Evolutionary conservation across 108 stramenopile species (phyloP).

Genomic region (Phaeodactylum tricornutum): DNA sequence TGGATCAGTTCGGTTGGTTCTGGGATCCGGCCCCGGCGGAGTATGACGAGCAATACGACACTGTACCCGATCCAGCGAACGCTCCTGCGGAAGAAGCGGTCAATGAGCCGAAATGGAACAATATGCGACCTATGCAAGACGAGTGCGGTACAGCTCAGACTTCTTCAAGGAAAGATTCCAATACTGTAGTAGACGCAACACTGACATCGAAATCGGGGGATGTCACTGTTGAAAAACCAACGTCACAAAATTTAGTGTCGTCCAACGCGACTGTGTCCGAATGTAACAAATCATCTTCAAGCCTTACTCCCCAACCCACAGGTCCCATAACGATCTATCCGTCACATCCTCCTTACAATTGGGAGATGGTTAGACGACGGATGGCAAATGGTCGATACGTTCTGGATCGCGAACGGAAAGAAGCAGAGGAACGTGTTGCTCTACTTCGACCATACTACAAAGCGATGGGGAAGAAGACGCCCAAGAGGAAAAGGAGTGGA

Average conservation of each 20-base stretch:
- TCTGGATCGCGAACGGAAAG: slow-evolving; percentile 36
- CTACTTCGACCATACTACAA: slow-evolving; percentile 21
- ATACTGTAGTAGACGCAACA: slow-evolving; percentile 6
- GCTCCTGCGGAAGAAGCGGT: no score
- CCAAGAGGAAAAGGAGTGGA: slow-evolving; percentile 14
- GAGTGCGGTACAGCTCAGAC: background rate
- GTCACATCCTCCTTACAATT: slow-evolving; percentile 48
- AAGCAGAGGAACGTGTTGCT: slow-evolving; percentile 27
- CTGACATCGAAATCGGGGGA: background rate
- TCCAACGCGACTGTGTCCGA: no score
- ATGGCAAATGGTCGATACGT: slow-evolving; percentile 52
- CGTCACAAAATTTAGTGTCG: no score
- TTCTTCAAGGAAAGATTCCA: background rate
- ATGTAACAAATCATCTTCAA: no score
- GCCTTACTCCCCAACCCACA: background rate
- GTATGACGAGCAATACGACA: slow-evolving; percentile 43
- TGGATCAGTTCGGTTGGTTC: slow-evolving; percentile 65
- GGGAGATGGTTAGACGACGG: slow-evolving; percentile 48
- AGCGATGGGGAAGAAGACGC: slow-evolving; percentile 9
- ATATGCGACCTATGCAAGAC: background rate
- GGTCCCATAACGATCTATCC: slow-evolving; percentile 20
- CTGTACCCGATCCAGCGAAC: background rate
- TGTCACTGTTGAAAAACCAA: slow-evolving; percentile 1
- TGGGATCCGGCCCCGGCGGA: slow-evolving; percentile 46
- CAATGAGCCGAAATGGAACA: background rate